Percentiles rank a stretch among this genome's conserved stretches.
Conservation (phyloP, 306 rosid genomes). For the Psophocarpus tetragonolobus region DNA sequence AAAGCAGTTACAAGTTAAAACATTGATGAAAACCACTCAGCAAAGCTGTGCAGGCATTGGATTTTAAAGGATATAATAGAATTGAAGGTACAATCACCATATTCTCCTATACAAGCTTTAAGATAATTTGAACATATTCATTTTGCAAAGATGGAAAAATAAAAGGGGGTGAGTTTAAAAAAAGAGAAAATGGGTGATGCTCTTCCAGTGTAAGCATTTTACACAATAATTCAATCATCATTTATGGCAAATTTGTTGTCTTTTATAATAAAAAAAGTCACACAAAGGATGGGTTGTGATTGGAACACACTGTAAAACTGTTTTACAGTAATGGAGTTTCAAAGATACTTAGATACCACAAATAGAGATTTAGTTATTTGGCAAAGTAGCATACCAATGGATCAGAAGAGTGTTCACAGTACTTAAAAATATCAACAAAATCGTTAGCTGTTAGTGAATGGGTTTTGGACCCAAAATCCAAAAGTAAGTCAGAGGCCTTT, state of each 20-base stretch:
- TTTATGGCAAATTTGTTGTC: no score
- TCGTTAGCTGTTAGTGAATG: slow-evolving; percentile 51
- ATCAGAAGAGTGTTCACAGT: slow-evolving; percentile 75
- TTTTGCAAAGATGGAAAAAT: not conserved
- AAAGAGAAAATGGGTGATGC: no score
- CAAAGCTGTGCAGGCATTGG: not conserved
- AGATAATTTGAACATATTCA: not conserved
- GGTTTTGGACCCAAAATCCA: slow-evolving; percentile 52
- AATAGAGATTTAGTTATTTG: not conserved
- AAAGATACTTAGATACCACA: not conserved
- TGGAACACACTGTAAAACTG: no score
- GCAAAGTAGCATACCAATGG: slow-evolving; percentile 70
- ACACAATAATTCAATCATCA: no score
- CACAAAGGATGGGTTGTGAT: no score
- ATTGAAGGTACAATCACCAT: slow-evolving; percentile 3
- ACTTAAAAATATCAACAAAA: slow-evolving; percentile 58
- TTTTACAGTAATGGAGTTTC: not conserved
- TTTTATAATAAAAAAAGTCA: no score
- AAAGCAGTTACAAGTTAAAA: slow-evolving; percentile 8
- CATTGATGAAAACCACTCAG: slow-evolving; percentile 14
- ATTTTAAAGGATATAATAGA: not conserved
- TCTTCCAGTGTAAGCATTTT: no score
- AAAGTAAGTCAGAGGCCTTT: slow-evolving; percentile 66
- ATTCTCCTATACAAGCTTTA: not conserved
- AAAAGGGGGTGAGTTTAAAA: not conserved